Evolutionary conservation across 805 yeast species (phyloP).

Genomic region (Starmerella bacillaris): DNA sequence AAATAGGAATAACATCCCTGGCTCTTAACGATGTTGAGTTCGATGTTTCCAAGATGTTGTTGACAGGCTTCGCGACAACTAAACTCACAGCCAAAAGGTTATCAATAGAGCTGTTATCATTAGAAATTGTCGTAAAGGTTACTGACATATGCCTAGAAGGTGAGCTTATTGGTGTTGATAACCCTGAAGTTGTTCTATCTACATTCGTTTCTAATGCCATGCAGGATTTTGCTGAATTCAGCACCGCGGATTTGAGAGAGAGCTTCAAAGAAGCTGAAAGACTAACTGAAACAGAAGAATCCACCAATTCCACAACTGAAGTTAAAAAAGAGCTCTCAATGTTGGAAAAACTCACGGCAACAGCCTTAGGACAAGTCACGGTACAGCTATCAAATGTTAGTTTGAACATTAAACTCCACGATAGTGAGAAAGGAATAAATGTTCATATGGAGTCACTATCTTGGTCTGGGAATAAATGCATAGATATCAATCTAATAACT

Average conservation of each 20-base stretch:
- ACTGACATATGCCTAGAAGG: conserved; percentile 34
- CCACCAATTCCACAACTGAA: no score
- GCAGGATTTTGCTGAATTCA: conserved; percentile 7
- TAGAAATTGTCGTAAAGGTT: conserved; percentile 49
- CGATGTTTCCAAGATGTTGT: conserved; percentile 48
- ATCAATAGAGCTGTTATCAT: conserved; percentile 42
- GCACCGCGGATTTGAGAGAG: background rate
- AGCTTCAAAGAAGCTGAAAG: no score
- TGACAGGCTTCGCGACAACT: conserved; percentile 44
- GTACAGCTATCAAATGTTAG: background rate
- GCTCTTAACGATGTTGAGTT: conserved; percentile 41
- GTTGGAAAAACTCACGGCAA: background rate
- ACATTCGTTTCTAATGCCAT: conserved; percentile 13
- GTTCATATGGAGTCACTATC: background rate
- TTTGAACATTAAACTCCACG: background rate
- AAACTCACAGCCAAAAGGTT: conserved; percentile 42
- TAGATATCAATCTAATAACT: background rate
- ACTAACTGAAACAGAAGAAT: no score
- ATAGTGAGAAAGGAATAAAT: background rate
- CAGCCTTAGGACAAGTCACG: background rate
- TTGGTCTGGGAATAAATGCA: conserved; percentile 1
- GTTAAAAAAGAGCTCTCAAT: background rate
- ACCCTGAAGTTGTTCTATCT: conserved; percentile 16
- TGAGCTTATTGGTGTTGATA: conserved; percentile 4
- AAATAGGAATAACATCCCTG: conserved; percentile 38